Evolutionary conservation across 177 flowering plant genomes (phyloP), one percentile per base, ranked within the genome.

Genomic region (Vitis hybrid): DNA sequence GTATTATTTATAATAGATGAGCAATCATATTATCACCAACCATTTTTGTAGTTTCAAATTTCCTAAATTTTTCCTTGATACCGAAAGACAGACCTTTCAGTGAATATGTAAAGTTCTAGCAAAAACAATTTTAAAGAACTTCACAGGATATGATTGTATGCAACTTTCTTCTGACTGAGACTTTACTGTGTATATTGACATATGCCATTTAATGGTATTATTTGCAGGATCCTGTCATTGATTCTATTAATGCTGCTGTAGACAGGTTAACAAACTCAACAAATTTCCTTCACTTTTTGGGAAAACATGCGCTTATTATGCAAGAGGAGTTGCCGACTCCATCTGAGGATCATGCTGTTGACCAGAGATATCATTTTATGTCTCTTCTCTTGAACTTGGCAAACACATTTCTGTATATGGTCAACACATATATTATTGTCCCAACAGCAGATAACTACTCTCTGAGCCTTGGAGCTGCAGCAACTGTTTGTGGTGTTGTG

Each of bases 391-490:
- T 88, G 77, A 88, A 88, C 84, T 80, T 88, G 75, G 85, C 71
- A 18, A 88, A 82, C 71, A 82, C 93, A 50, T 88, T 85, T 69
- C 78, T 88, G 50, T 88, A 88, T 70, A 88, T 88, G 93, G 90
- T 85, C 53, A 88, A 88, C 66, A 84, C 93, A 19, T 87, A 88
- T 65, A 87, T 88, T 50, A 76, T 88, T 39, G 93, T 88, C 49
- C 93, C 93, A 16, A 85, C 93, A 22, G 93, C 93, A 15, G 93
- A 88, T 70, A 56, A 82, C 72, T 88, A 88, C 74, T 79, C 93
- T 55, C 29, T 82, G 74, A 85, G 88, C 59, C 93, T 89, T 73
- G 93, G 93, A 72, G 93, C 89, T 59, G 91, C 93, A 26, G 87
- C 89, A 77, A 85, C 91, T 65, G 86, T 87, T 70, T 89, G 93